Evolutionary conservation across 208 protist genomes (phyloP).

Genomic region (Willaertia magna): DNA sequence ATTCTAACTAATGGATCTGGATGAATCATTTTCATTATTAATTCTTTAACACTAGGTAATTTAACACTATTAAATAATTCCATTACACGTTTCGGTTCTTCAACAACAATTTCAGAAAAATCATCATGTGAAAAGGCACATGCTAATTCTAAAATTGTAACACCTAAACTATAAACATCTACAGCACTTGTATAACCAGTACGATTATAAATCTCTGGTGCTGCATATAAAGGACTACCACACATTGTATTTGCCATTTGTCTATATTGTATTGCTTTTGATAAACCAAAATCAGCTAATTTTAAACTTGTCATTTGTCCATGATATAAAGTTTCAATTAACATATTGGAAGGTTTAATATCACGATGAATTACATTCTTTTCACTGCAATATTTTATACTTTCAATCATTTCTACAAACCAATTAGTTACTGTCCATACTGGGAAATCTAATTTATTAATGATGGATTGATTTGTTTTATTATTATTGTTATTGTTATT

Average conservation of each 20-base stretch:
- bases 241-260: neutral
- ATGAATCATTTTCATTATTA: neutral
- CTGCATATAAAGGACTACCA: neutral
- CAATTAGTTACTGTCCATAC: neutral
- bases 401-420: neutral
- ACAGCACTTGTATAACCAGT: neutral
- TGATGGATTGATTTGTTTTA: neutral
- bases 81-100: neutral
- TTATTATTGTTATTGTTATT: too few species aligned
- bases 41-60: neutral
- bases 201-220: constrained; percentile 38
- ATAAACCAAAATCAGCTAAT: neutral
- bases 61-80: neutral
- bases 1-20: neutral
- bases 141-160: neutral
- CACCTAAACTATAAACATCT: neutral
- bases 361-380: constrained; percentile 56
- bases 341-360: constrained; percentile 65
- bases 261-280: neutral
- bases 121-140: neutral
- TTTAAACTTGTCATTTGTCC: neutral
- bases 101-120: neutral
- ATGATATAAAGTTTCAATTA: constrained; percentile 13
- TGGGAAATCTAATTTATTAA: too few species aligned
- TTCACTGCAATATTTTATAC: neutral